phyloP scores from a whole-genome alignment of 169 alveolate species.

The Plasmodium inui region DNA sequence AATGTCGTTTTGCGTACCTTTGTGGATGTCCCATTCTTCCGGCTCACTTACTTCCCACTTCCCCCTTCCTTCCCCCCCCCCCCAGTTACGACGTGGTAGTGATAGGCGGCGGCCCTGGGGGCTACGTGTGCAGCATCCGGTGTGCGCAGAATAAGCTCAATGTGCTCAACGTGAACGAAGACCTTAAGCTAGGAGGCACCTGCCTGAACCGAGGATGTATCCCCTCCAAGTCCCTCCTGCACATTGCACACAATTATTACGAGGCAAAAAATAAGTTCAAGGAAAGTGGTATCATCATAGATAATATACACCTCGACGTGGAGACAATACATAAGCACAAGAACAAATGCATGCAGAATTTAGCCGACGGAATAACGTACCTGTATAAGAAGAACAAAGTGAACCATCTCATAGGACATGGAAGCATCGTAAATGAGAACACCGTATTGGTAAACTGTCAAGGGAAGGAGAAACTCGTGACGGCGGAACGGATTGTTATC shows the following conservation, averaged over 20 bases:
- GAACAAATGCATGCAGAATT: constrained; percentile 89
- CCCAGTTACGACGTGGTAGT: constrained; percentile 90
- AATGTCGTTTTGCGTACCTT: no score
- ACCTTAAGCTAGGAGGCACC: constrained; percentile 98
- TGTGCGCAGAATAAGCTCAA: constrained; percentile 97
- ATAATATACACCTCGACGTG: constrained; percentile 84
- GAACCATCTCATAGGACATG: constrained; percentile 89
- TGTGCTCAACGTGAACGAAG: constrained; percentile 95
- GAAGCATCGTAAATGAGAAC: constrained; percentile 64
- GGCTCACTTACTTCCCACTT: background rate
- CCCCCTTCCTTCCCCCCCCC: background rate
- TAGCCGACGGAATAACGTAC: constrained; percentile 93
- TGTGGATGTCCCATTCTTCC: background rate
- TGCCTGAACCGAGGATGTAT: constrained; percentile 99
- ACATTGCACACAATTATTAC: constrained; percentile 93
- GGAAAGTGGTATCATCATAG: constrained; percentile 76
- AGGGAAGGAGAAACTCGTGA: constrained; percentile 27
- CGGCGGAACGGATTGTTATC: constrained; percentile 70
- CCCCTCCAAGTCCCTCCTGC: constrained; percentile 96
- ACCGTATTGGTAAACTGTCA: constrained; percentile 33
- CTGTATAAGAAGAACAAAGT: constrained; percentile 95
- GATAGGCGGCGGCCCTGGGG: constrained; percentile 96
- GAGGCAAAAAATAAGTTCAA: constrained; percentile 76
- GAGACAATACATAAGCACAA: constrained; percentile 87
- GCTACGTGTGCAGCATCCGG: constrained; percentile 96